Base-by-base conservation (phyloP, 345 rosid species). In the Leavenworthia alabamica region DNA sequence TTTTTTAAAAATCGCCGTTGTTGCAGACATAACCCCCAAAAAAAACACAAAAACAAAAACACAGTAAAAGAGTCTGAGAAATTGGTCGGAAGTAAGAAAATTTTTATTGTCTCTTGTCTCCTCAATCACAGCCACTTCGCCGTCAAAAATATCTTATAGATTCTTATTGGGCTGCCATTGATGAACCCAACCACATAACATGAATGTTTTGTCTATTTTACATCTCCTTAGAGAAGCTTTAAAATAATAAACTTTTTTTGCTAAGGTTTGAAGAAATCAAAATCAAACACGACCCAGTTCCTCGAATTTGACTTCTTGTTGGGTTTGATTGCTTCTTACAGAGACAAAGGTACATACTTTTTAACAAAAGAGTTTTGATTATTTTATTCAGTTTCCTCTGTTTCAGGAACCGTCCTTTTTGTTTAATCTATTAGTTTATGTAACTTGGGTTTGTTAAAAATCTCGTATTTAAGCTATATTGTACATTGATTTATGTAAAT, bases 311-410 rank as follows among this genome's bases (percentile, higher is more conserved):
- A 60, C 60, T 60, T 68, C 1, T 58, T 39, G 61, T 33, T 62
- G 23, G 35, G 64, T 41, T 36, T 42, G n/a, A 55, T 72, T 79
- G 76, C 87, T 80, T 84, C 73, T 81, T 81, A 71, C 69, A 46
- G 77, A 83, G 80, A 69, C 80, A 82, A 67, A 87, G 85, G 85
- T 81, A 75, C 56, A 19, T 23, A 37, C 48, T 65, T 47, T 40
- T 43, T 52, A 32, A 36, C 20, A 42, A 57, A n/a, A 8, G n/a
- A n/a, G n/a, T 66, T 78, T 79, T 64, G 69, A 70, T 53, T 66
- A 75, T 66, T 78, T 58, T 63, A 59, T 56, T 52, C 63, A 66
- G 65, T 70, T 70, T 57, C 81, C 80, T 61, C 45, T 14, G 75
- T 76, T 53, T 59, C 73, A 73, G 52, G 64, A 51, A 55, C 48